Conservation (phyloP, 805 yeast species). For the Wickerhamiella kurtzmanii region DNA sequence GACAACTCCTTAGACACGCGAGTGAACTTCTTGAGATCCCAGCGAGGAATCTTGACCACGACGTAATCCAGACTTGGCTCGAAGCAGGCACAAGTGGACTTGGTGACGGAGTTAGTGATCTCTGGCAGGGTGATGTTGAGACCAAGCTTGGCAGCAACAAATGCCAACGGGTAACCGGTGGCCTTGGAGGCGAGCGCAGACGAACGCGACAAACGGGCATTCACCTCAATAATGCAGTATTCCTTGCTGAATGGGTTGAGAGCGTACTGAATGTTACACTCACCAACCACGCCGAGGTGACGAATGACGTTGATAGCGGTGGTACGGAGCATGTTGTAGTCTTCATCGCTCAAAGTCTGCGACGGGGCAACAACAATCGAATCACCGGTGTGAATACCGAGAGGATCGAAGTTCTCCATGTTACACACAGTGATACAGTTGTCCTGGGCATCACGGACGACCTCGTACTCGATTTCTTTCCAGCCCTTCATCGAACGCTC, state of each 20-base stretch:
- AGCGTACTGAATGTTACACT: conserved; percentile 96
- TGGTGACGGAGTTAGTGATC: conserved; percentile 84
- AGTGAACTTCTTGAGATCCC: conserved; percentile 95
- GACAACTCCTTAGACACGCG: conserved; percentile 78
- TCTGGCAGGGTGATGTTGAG: conserved; percentile 83
- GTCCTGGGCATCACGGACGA: conserved; percentile 92
- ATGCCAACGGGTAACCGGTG: conserved; percentile 95
- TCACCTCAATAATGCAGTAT: conserved; percentile 94
- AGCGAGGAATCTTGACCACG: conserved; percentile 95
- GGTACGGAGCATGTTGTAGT: conserved; percentile 93
- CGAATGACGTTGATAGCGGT: conserved; percentile 95
- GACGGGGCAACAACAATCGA: conserved; percentile 98
- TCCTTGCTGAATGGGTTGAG: conserved; percentile 86
- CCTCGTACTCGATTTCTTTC: conserved; percentile 98
- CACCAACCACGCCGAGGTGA: conserved; percentile 98
- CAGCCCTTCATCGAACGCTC: conserved; percentile 98
- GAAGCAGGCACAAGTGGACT: conserved; percentile 88
- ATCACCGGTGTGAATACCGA: conserved; percentile 98
- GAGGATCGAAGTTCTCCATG: conserved; percentile 97
- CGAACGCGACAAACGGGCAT: conserved; percentile 93
- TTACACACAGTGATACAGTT: conserved; percentile 98
- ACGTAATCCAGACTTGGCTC: conserved; percentile 96
- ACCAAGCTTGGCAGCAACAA: conserved; percentile 95
- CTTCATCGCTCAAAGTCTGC: conserved; percentile 92
- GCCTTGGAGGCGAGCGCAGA: conserved; percentile 99